Evolutionary conservation across 169 alveolate species (phyloP).

Genomic region (Plasmodium cynomolgi): DNA sequence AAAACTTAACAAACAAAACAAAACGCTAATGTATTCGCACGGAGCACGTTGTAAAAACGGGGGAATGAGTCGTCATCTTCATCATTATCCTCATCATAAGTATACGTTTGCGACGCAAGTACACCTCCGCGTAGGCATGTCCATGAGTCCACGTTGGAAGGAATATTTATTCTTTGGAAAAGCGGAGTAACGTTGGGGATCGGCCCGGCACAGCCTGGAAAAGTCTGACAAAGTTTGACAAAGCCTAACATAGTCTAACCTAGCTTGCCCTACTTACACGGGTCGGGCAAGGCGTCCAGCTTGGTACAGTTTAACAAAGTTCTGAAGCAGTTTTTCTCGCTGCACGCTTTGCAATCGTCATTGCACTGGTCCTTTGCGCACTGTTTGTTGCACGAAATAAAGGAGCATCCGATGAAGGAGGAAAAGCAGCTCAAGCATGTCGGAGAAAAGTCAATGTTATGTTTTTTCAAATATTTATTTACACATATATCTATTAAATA

Average conservation of each 20-base stretch:
- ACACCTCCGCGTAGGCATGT: neutral
- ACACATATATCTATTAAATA: constrained; percentile 68
- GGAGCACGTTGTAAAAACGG: neutral
- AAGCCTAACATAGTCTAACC: neutral
- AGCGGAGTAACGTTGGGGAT: neutral
- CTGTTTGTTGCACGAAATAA: constrained; percentile 52
- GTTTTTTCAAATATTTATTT: constrained; percentile 56
- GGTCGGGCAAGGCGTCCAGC: constrained; percentile 58
- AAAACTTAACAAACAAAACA: neutral
- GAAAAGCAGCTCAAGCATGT: constrained; percentile 50
- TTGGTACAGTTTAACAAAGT: constrained; percentile 56
- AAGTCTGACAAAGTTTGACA: neutral
- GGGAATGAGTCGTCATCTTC: neutral
- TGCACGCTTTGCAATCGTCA: constrained; percentile 46
- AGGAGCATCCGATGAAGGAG: constrained; percentile 55
- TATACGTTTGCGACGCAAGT: neutral
- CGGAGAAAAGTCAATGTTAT: constrained; percentile 33
- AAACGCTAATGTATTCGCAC: neutral
- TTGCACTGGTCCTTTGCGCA: constrained; percentile 58
- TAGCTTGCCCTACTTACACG: constrained; percentile 4
- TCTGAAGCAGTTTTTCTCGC: constrained; percentile 38
- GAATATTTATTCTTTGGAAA: neutral
- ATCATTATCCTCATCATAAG: neutral
- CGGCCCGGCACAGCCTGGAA: neutral
- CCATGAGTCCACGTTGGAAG: neutral